A percentile compares a stretch with the other conserved stretches of the same genome.
Conservation (phyloP, 331 rosid species). For the Acacia concinna region DNA sequence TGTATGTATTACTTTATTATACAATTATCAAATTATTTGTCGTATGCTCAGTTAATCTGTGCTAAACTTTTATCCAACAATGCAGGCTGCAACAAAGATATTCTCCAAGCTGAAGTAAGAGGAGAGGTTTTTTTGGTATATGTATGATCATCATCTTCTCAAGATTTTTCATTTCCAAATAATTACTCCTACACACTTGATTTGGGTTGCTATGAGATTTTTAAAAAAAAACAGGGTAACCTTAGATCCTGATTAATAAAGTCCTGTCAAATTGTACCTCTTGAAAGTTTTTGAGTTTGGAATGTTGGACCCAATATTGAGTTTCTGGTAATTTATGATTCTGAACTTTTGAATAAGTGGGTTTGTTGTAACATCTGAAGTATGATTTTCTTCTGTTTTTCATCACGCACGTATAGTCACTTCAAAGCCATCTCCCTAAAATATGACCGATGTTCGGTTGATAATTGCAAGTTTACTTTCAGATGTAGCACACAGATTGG, state of each 20-base stretch:
- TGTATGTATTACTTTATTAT: slow-evolving; percentile 48
- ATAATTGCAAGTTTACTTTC: not conserved
- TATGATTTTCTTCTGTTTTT: not conserved
- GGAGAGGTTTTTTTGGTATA: slow-evolving; percentile 23
- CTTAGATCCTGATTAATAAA: slow-evolving; percentile 47
- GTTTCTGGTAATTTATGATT: not conserved
- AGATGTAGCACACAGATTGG: not conserved
- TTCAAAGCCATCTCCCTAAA: not conserved
- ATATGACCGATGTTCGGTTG: not conserved
- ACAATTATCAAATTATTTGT: not conserved
- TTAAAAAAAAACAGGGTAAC: slow-evolving; percentile 35
- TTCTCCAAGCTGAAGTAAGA: slow-evolving; percentile 60
- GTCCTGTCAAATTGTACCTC: slow-evolving; percentile 12
- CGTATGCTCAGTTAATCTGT: not conserved
- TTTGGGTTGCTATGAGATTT: slow-evolving; percentile 36
- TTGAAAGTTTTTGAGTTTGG: not conserved
- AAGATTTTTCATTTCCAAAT: slow-evolving; percentile 20
- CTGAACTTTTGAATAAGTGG: not conserved
- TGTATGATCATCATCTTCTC: slow-evolving; percentile 25
- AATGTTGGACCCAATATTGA: slow-evolving; percentile 7
- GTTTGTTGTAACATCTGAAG: not conserved
- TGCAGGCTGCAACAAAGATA: slow-evolving; percentile 77
- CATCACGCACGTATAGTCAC: not conserved
- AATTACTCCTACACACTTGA: slow-evolving; percentile 28
- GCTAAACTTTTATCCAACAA: slow-evolving; percentile 22